Percentiles rank a stretch among this genome's conserved stretches.
Evolutionary conservation across 1,284 basidiomycete species (phyloP).

Genomic region (Boletellus deceptivus): DNA sequence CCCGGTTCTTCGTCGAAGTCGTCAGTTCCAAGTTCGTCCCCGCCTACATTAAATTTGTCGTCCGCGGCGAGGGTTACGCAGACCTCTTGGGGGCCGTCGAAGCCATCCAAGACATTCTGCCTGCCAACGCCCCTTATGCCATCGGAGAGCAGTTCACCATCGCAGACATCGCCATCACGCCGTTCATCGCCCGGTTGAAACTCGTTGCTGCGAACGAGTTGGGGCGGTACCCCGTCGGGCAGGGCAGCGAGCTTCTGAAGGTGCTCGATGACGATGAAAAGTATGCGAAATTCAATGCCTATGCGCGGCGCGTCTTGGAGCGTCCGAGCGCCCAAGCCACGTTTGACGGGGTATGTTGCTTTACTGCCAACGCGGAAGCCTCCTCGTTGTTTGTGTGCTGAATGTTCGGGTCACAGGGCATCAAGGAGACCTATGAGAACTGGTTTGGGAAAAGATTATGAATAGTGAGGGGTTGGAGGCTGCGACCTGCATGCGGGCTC

Average conservation of each 20-base stretch:
- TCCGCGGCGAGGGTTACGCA: conserved; percentile 42
- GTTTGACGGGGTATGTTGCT: conserved; percentile 32
- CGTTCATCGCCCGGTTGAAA: conserved; percentile 35
- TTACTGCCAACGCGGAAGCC: too few species aligned
- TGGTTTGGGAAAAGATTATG: too few species aligned
- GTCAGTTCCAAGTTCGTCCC: conserved; percentile 43
- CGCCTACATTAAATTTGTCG: conserved; percentile 36
- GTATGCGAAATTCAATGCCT: conserved; percentile 33
- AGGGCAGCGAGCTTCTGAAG: conserved; percentile 29
- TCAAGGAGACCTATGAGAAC: too few species aligned
- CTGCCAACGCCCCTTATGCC: conserved; percentile 38
- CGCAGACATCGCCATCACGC: conserved; percentile 33
- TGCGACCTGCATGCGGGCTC: too few species aligned
- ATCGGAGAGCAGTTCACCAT: conserved; percentile 43
- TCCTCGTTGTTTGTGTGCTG: too few species aligned
- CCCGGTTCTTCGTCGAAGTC: conserved; percentile 43
- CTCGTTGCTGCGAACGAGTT: conserved; percentile 31
- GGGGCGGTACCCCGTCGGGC: conserved; percentile 28
- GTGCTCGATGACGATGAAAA: conserved; percentile 22
- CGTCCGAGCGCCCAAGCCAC: conserved; percentile 30
- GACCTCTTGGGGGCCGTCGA: conserved; percentile 42
- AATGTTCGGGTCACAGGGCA: too few species aligned
- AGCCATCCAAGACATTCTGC: conserved; percentile 43
- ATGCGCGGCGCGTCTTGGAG: conserved; percentile 27
- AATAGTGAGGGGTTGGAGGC: too few species aligned